These are phyloP conservation scores for Diplodia sapinea DNA, from an alignment of 2,329 filamentous ascomycete genomes.

Conservation along the genomic window DNA sequence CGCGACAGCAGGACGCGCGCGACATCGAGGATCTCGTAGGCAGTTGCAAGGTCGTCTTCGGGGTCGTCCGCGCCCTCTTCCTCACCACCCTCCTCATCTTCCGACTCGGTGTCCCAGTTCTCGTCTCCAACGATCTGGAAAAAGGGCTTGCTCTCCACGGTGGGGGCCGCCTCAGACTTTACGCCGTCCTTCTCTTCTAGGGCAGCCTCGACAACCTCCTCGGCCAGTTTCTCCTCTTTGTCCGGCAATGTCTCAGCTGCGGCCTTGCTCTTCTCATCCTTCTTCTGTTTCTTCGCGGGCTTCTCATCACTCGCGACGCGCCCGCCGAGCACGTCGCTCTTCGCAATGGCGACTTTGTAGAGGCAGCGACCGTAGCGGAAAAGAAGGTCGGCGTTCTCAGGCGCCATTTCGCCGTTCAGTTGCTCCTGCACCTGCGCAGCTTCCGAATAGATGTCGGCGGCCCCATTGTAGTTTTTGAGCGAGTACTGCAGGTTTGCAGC, in stretches of 20 bases:
- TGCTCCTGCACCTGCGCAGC: conserved; percentile 84
- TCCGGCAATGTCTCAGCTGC: conserved; percentile 40
- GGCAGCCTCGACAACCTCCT: conserved; percentile 48
- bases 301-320: conserved; percentile 69
- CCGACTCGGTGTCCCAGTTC: conserved; percentile 79
- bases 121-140: conserved; percentile 96
- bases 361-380: conserved; percentile 93
- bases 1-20: conserved; percentile 65
- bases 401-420: conserved; percentile 88
- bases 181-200: conserved; percentile 55
- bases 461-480: conserved; percentile 84
- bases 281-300: conserved; percentile 54
- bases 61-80: conserved; percentile 54
- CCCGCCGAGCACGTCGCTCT: conserved; percentile 91
- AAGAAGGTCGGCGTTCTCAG: conserved; percentile 89
- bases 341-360: conserved; percentile 91
- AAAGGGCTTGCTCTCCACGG: conserved; percentile 70
- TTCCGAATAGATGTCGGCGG: conserved; percentile 82
- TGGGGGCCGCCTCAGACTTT: conserved; percentile 45
- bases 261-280: conserved; percentile 44
- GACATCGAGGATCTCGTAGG: conserved; percentile 68
- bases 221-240: conserved; percentile 49
- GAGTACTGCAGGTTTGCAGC: conserved; percentile 85
- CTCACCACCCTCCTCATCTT: conserved; percentile 66
- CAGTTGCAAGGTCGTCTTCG: conserved; percentile 67